Percentiles rank a stretch among this genome's conserved stretches.
These are phyloP conservation scores for Trichopus zeylanicus DNA, from an alignment of 116 monocot species.

Conservation along the genomic window DNA sequence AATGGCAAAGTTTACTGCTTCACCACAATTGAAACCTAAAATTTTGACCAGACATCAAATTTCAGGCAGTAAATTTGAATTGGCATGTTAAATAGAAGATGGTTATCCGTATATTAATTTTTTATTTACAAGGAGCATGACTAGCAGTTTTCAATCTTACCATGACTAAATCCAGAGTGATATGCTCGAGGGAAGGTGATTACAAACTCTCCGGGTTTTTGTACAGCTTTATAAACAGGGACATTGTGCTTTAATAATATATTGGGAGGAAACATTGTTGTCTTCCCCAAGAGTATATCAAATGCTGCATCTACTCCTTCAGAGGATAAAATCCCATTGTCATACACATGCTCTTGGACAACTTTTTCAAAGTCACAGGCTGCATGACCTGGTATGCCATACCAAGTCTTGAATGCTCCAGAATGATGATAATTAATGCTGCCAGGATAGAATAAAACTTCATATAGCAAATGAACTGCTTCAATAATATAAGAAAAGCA, in stretches of 20 bases:
- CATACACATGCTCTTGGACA: constrained; percentile 62
- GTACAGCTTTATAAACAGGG: constrained; percentile 94
- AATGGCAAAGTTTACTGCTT: constrained; percentile 96
- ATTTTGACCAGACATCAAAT: background rate
- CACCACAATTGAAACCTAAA: constrained; percentile 97
- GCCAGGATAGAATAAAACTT: constrained; percentile 7
- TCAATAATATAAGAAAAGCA: too few species aligned
- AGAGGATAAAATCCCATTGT: constrained; percentile 47
- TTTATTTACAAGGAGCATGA: background rate
- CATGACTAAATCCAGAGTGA: constrained; percentile 98
- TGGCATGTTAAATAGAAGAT: too few species aligned
- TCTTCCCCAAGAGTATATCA: constrained; percentile 86
- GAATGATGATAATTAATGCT: constrained; percentile 99
- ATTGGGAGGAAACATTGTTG: constrained; percentile 94
- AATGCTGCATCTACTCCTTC: constrained; percentile 71
- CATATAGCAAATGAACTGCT: too few species aligned
- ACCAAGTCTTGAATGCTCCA: constrained; percentile 97
- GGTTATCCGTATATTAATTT: too few species aligned
- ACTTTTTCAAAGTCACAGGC: constrained; percentile 72
- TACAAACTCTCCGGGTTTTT: constrained; percentile 90
- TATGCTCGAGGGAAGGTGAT: constrained; percentile 93
- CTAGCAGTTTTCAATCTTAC: constrained; percentile 12
- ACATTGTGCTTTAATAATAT: constrained; percentile 66
- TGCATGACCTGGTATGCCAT: constrained; percentile 88
- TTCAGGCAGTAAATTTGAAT: too few species aligned